These are phyloP conservation scores for Solanum sejunctum DNA, from an alignment of 257 asterid genomes.

Conservation along the genomic window DNA sequence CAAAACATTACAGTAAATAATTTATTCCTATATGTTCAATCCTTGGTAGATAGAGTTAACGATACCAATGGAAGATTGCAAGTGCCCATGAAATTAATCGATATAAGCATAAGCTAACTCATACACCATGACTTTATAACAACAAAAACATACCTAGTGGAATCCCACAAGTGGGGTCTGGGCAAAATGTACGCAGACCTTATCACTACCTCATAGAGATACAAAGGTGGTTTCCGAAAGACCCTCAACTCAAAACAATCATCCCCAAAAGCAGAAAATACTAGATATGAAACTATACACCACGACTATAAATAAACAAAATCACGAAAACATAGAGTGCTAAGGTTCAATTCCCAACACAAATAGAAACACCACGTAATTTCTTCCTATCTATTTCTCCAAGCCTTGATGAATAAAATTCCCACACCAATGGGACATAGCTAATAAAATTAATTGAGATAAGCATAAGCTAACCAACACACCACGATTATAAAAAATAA, in stretches of 20 bases:
- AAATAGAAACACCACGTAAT: background rate
- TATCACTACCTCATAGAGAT: too few relatives aligned
- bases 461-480: too few relatives aligned
- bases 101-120: background rate
- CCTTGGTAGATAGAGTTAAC: background rate
- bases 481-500: background rate
- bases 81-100: background rate
- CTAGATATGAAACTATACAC: too few relatives aligned
- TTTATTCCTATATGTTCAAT: background rate
- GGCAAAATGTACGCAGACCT: too few relatives aligned
- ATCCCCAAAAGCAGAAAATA: too few relatives aligned
- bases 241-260: too few relatives aligned
- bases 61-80: background rate
- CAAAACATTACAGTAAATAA: too few relatives aligned
- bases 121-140: background rate
- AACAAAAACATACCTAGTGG: too few relatives aligned
- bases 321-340: background rate
- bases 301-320: background rate
- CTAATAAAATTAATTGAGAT: background rate
- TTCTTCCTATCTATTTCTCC: background rate
- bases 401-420: background rate
- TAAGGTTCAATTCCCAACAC: background rate
- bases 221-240: too few relatives aligned
- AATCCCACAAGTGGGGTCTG: too few relatives aligned
- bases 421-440: background rate